phyloP scores from a whole-genome alignment of 139 green algal species.

The Zygnema circumcarinatum region DNA sequence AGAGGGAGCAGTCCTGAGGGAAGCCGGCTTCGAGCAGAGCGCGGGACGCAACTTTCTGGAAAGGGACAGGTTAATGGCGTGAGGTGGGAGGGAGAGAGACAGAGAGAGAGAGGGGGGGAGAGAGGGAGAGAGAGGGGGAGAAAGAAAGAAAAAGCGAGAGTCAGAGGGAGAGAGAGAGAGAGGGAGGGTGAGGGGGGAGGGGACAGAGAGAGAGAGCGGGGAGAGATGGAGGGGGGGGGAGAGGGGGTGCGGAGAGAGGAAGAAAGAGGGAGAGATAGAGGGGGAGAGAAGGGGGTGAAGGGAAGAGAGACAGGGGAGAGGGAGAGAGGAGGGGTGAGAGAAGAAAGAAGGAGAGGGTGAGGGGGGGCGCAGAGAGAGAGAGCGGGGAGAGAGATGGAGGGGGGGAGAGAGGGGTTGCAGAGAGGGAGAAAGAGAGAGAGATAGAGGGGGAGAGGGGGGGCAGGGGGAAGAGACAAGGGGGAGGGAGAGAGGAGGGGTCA shows the following conservation, averaged over 20 bases:
- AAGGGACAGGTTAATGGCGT: neutral
- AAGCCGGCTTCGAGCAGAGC: conserved; percentile 19
- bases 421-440: too few species aligned
- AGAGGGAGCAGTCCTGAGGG: conserved; percentile 14
- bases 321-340: too few species aligned
- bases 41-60: neutral
- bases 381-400: too few species aligned
- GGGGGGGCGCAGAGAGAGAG: too few species aligned
- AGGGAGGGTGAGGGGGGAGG: neutral
- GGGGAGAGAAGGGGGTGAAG: neutral
- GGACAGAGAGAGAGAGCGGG: neutral
- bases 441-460: too few species aligned
- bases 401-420: too few species aligned
- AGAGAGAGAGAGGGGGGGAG: neutral
- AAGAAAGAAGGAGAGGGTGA: too few species aligned
- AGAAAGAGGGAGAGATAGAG: neutral
- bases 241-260: neutral
- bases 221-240: neutral
- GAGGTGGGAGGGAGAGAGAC: neutral
- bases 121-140: neutral
- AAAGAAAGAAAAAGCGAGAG: neutral
- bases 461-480: too few species aligned
- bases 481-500: too few species aligned
- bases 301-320: too few species aligned
- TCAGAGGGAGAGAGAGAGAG: neutral